Evolutionary conservation across 2,329 filamentous ascomycete species (phyloP), one percentile per base, ranked within the genome.

Genomic region (Zasmidium cellare): DNA sequence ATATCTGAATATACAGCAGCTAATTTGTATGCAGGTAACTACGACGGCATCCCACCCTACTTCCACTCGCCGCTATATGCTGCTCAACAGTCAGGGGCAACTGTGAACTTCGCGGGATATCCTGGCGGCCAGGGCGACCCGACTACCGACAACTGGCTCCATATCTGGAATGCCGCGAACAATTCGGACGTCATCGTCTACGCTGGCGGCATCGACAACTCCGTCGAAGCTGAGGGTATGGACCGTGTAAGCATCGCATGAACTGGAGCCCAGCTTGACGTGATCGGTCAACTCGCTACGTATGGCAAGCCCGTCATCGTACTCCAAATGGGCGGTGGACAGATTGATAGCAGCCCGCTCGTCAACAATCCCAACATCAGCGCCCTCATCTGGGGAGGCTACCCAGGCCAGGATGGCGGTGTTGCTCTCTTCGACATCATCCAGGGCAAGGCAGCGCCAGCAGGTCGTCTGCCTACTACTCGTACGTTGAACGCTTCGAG

Each of bases 1-100:
- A 31, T 14, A n/a, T n/a, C 28, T 31, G 28, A 31, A 31, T 7
- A 14, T 7, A 31, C 14, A 14, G 14, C 14, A 71, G 5, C 78
- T 84, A 58, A 78, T 87, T n/a, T n/a, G n/a, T n/a, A n/a, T n/a
- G n/a, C n/a, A n/a, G 85, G 84, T 0, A 84, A 84, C 64, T 87
- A 88, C 71, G 76, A 68, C 57, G 84, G 85, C 24, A 71, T 76
- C 2, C 77, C 85, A 0, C 82, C 83, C 0, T 87, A 82, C 69
- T 72, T 83, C 2, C 79, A 77, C 61, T 80, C 77, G 3, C 84
- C 84, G 0, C 72, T 84, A 0, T 78, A 77, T 25, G 83, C 84
- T 11, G 78, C 83, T 9, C 67, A 80, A 38, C 69, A 77, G 20
- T 75, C 79, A 2, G 76, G 76, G 1, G 71, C 81, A 24, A 73